phyloP scores from a whole-genome alignment of 345 rosid genomes.

The Gynandropsis gynandra region DNA sequence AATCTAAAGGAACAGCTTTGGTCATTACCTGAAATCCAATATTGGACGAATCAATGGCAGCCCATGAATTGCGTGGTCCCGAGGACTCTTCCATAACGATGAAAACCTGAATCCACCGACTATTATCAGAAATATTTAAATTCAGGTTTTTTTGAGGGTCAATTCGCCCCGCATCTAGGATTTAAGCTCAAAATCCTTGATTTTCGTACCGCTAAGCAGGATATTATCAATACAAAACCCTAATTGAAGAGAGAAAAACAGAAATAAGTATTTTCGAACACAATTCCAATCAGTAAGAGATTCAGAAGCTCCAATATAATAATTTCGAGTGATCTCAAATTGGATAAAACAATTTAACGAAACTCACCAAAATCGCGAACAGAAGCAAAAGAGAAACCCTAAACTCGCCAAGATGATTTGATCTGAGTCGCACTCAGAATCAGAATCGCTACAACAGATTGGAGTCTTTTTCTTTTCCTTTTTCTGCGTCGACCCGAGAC shows the following conservation, averaged over 20 bases:
- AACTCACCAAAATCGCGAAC: slow-evolving; percentile 16
- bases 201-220: too few species aligned
- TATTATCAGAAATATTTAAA: neutral
- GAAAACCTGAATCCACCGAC: neutral
- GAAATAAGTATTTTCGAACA: neutral
- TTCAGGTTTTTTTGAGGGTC: neutral
- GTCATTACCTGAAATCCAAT: slow-evolving; percentile 61
- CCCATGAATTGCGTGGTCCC: slow-evolving; percentile 30
- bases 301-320: neutral
- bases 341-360: neutral
- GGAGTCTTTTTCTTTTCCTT: neutral
- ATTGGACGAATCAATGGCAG: slow-evolving; percentile 57
- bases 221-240: neutral
- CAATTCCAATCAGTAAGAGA: neutral
- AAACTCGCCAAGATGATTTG: neutral
- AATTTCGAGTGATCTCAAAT: too few species aligned
- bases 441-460: neutral
- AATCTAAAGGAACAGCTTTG: neutral
- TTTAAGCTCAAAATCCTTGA: slow-evolving; percentile 1
- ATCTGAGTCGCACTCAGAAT: neutral
- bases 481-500: slow-evolving; percentile 13
- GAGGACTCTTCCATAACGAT: slow-evolving; percentile 24
- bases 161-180: neutral
- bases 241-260: neutral
- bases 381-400: neutral